These are phyloP conservation scores for Hordeum pubiflorum DNA, from an alignment of 202 grass and related monocot species.

Conservation along the genomic window DNA sequence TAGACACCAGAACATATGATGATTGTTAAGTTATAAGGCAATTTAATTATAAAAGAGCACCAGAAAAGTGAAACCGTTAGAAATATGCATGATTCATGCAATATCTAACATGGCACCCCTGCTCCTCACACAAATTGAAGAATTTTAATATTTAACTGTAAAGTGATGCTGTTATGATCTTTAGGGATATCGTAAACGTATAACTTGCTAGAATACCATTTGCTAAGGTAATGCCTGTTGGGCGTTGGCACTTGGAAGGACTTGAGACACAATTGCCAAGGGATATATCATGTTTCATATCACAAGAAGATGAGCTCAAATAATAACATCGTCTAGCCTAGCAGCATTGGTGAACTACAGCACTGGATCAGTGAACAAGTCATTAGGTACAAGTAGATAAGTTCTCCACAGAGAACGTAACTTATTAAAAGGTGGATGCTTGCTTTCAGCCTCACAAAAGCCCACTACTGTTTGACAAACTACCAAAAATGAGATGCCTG, in stretches of 20 bases:
- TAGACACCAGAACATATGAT: neutral
- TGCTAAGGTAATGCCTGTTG: neutral
- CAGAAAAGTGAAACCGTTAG: neutral
- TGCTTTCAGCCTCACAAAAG: neutral
- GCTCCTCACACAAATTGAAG: neutral
- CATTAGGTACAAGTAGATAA: neutral
- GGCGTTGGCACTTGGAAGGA: neutral
- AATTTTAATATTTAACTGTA: neutral
- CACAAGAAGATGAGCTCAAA: neutral
- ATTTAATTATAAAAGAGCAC: neutral
- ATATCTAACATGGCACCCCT: neutral
- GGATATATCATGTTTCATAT: neutral
- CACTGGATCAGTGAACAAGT: neutral
- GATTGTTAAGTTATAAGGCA: neutral
- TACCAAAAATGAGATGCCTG: neutral
- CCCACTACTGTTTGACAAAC: neutral
- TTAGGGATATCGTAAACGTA: neutral
- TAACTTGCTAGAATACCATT: neutral
- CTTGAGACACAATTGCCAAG: neutral
- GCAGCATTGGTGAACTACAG: neutral
- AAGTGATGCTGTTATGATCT: neutral
- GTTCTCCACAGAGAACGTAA: neutral
- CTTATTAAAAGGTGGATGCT: no score
- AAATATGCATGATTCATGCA: neutral
- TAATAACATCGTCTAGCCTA: neutral